A percentile compares a stretch with the other conserved stretches of the same genome.
These are phyloP conservation scores for Xylaria longipes DNA, from an alignment of 495 filamentous ascomycete species.

Conservation along the genomic window DNA sequence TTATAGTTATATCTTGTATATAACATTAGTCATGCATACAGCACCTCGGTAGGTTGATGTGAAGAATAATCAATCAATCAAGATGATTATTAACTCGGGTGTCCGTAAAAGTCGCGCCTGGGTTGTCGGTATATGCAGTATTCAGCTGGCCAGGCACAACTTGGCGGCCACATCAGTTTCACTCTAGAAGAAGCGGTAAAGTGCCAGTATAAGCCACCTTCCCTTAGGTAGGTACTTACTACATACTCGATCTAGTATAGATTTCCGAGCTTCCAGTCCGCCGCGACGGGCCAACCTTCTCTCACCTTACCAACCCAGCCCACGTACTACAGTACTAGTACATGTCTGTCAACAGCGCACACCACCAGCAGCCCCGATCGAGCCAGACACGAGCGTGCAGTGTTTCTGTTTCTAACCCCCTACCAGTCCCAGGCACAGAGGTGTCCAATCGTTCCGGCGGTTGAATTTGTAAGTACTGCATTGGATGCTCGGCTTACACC, in stretches of 20 bases:
- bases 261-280: background rate
- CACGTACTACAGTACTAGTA: too few species aligned
- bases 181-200: constrained; percentile 12
- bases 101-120: background rate
- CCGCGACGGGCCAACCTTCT: background rate
- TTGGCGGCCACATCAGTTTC: constrained; percentile 3
- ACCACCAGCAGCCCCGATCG: background rate
- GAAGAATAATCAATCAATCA: background rate
- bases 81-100: background rate
- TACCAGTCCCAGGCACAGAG: background rate
- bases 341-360: constrained; percentile 8
- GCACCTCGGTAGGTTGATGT: too few species aligned
- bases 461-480: background rate
- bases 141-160: constrained; percentile 7
- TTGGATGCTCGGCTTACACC: constrained; percentile 64
- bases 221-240: background rate
- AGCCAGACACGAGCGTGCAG: background rate
- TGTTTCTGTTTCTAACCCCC: background rate
- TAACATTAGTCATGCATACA: background rate
- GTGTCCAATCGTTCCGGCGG: constrained; percentile 1
- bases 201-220: constrained; percentile 16
- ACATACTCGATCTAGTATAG: background rate
- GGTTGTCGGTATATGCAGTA: background rate
- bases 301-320: constrained; percentile 16
- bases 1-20: background rate